Evolutionary conservation across 129 eudicot species (phyloP), one percentile per base, ranked within the genome.

Genomic region (Lonicera japonica): DNA sequence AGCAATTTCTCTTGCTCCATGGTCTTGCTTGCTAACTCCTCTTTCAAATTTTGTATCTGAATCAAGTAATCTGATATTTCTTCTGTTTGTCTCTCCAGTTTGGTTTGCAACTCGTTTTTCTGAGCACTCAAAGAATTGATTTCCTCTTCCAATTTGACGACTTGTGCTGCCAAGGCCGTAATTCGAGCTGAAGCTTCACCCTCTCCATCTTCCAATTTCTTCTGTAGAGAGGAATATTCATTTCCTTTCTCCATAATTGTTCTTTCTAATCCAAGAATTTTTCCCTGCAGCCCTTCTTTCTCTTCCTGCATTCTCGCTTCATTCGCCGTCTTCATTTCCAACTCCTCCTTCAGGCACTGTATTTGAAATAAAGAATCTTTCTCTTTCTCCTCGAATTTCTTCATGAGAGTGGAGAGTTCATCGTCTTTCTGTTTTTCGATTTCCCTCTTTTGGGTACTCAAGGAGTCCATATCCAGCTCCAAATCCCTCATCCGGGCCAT

Each of bases 361-460:
- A 80, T 67, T 40, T 75, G 78, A 56, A 75, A 73, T 23, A 54
- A 29, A 8, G 69, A 73, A 25, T 76, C 89, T 45, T 16, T 74
- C 70, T 86, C 82, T 43, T 58, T 73, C 14, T 60, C 81, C 67
- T 88, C 87, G 5, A 72, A 75, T 41, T 77, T 82, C 75, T 85
- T 58, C 60, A 77, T n/a, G 43, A 82, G 76, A 73, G 78, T 71
- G 24, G 84, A 75, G 17, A 85, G 68, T 40, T 82, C 86, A 18
- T 78, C 77, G 19, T 84, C 83, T 71, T 81, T 87, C 77, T 83
- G 86, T 58, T 64, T 82, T 73, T 86, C 89, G 15, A 76, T 56
- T 62, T 86, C 89, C 47, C 63, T 78, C 73, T 81, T 90, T 60
- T 65, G 79, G 0, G 68, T 36, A 61, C 64, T 75, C 58, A 83